phyloP scores from a whole-genome alignment of 176 grass and related monocot species.

The Lolium perenne region DNA sequence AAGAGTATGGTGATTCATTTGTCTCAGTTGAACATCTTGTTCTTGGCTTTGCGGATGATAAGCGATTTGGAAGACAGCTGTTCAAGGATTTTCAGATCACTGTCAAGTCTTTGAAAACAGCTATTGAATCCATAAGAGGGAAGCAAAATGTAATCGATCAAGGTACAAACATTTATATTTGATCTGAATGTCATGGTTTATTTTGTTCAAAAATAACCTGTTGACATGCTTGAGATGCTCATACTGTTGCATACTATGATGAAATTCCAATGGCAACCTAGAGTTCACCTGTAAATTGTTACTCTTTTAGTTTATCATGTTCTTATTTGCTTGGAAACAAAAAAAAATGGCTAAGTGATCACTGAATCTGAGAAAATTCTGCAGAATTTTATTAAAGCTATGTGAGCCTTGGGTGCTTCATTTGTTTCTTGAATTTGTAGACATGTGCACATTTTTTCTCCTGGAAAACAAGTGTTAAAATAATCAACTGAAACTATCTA shows the following conservation, averaged over 20 bases:
- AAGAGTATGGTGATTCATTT: conserved; percentile 90
- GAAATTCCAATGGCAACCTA: neutral
- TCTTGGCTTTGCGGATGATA: conserved; percentile 84
- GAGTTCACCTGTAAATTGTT: neutral
- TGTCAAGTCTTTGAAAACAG: conserved; percentile 66
- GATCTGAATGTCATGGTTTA: neutral
- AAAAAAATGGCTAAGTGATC: neutral
- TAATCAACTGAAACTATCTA: conserved; percentile 21
- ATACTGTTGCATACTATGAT: conserved; percentile 4
- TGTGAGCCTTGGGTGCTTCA: neutral
- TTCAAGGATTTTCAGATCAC: conserved; percentile 96
- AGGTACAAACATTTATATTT: conserved; percentile 47
- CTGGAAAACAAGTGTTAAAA: neutral
- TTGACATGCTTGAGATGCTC: neutral
- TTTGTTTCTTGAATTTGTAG: neutral
- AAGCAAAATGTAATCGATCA: conserved; percentile 95
- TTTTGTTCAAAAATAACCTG: neutral
- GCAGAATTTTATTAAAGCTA: neutral
- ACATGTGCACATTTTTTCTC: neutral
- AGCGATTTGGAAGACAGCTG: conserved; percentile 88
- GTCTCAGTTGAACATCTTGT: conserved; percentile 97
- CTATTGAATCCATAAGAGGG: conserved; percentile 87
- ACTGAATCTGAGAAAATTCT: neutral
- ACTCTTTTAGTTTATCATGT: neutral
- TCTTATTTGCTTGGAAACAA: conserved; percentile 6